Percentiles rank a stretch among this genome's conserved stretches.
phyloP scores from a whole-genome alignment of 2,329 filamentous ascomycete species.

The Xylaria sp. region DNA sequence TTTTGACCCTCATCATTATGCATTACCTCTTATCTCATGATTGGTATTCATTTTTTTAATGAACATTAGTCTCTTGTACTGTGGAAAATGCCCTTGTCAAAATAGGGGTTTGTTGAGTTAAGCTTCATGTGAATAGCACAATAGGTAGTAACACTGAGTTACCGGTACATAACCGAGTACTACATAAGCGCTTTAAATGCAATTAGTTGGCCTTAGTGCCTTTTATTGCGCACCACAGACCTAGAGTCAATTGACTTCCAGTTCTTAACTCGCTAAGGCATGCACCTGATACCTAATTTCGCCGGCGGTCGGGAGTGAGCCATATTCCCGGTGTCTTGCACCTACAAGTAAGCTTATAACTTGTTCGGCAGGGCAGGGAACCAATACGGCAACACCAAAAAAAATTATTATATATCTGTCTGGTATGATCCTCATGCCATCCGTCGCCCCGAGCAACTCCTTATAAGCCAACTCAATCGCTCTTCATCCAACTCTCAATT shows the following conservation, averaged over 20 bases:
- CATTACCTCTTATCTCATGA: too few relatives aligned
- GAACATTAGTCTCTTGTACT: too few relatives aligned
- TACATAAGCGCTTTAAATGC: constrained; percentile 18
- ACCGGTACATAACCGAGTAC: background rate
- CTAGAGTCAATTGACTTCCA: background rate
- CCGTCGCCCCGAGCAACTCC: background rate
- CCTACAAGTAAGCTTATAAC: background rate
- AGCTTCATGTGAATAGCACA: background rate
- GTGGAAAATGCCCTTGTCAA: background rate
- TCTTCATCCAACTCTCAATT: background rate
- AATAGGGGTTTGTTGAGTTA: background rate
- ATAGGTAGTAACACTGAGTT: too few relatives aligned
- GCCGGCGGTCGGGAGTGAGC: background rate
- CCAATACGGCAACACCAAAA: constrained; percentile 6
- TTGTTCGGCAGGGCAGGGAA: constrained; percentile 6
- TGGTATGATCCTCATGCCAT: constrained; percentile 34
- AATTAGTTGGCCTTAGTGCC: background rate
- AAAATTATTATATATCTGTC: constrained; percentile 1
- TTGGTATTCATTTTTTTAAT: too few relatives aligned
- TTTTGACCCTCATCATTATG: too few relatives aligned
- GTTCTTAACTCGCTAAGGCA: constrained; percentile 21
- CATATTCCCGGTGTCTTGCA: background rate
- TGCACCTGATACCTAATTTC: constrained; percentile 15
- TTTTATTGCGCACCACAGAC: background rate
- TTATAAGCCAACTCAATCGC: constrained; percentile 1